Evolutionary conservation across 345 rosid species (phyloP), one percentile per base, ranked within the genome.

Genomic region (Syzygium aqueum): DNA sequence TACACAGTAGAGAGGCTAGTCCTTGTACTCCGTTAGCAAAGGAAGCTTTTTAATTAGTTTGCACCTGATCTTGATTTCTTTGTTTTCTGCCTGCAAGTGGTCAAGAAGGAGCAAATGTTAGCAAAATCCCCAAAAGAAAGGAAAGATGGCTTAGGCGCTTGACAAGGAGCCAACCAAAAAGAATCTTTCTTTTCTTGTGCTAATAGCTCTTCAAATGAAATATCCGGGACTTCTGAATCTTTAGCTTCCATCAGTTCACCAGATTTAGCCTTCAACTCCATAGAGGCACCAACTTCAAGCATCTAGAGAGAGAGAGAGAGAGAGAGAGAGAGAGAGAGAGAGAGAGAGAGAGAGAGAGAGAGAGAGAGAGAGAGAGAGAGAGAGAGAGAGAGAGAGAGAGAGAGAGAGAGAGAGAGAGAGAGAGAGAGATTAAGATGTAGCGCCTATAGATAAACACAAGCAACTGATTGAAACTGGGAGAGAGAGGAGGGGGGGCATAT

Each of bases 181-280:
- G 95, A 91, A 90, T 97, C 98, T 90, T 94, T 95, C 93, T 97
- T 97, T 90, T 97, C 99, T 87, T 93, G 96, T 80, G 96, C 99
- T 91, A 97, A 77, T 88, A 97, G 89, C 92, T 97, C 98, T 89
- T 97, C 99, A 67, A 97, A 96, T 78, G 98, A 97, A 52, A 97
- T 97, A 86, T 95, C 97, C 49, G 93, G 87, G 86, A 88, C 89
- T 87, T 93, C 93, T 8, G 87, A 54, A 85, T 95, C 97, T 28
- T 89, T 84, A 85, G 65, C 90, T 85, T 92, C 92, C 50, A 89
- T 90, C 88, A 86, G 89, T 89, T 88, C 93, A 14, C 85, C 85
- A 17, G 92, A 86, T 87, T 92, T 94, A 78, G 92, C 91, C 90
- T 93, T 91, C 88, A 84, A 84, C 90, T 95, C 96, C 95, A 92